These are phyloP conservation scores for Hypericum perforatum DNA, from an alignment of 345 rosid genomes.

Conservation along the genomic window DNA sequence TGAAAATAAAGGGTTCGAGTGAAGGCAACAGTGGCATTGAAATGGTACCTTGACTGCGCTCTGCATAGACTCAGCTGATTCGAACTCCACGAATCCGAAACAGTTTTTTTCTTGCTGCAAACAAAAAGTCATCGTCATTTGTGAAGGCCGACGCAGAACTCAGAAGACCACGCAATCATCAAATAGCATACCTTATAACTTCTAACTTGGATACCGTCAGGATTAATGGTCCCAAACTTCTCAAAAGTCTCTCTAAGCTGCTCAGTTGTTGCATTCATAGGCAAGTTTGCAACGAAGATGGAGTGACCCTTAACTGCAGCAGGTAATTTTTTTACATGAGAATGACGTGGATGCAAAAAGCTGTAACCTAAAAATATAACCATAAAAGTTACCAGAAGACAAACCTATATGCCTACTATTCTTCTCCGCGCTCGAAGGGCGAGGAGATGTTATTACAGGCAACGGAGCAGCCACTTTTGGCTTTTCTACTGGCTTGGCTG, in stretches of 20 bases:
- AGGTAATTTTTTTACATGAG: not conserved
- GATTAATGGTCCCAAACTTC: slow-evolving; percentile 46
- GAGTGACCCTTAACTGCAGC: slow-evolving; percentile 43
- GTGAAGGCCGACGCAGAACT: not conserved
- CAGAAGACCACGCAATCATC: not conserved
- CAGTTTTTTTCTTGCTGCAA: slow-evolving; percentile 39
- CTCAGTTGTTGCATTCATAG: slow-evolving; percentile 39
- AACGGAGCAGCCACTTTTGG: slow-evolving; percentile 7
- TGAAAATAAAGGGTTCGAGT: too few relatives aligned
- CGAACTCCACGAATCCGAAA: slow-evolving; percentile 79
- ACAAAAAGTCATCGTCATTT: slow-evolving; percentile 7
- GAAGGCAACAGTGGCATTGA: not conserved
- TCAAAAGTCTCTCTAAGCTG: slow-evolving; percentile 32
- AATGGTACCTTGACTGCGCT: slow-evolving; percentile 49
- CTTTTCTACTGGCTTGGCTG: slow-evolving; percentile 28
- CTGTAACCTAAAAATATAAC: not conserved
- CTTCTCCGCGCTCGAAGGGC: slow-evolving; percentile 23
- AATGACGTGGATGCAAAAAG: not conserved
- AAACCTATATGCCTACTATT: slow-evolving; percentile 30
- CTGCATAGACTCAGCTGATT: slow-evolving; percentile 50
- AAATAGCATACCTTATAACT: slow-evolving; percentile 40
- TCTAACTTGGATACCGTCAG: slow-evolving; percentile 51
- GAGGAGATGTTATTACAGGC: slow-evolving; percentile 17
- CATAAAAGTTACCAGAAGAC: not conserved
- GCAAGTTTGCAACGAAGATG: slow-evolving; percentile 57